A percentile compares a stretch with the other conserved stretches of the same genome.
Evolutionary conservation across 805 yeast species (phyloP).

Genomic region (Ogataea nonfermentans): DNA sequence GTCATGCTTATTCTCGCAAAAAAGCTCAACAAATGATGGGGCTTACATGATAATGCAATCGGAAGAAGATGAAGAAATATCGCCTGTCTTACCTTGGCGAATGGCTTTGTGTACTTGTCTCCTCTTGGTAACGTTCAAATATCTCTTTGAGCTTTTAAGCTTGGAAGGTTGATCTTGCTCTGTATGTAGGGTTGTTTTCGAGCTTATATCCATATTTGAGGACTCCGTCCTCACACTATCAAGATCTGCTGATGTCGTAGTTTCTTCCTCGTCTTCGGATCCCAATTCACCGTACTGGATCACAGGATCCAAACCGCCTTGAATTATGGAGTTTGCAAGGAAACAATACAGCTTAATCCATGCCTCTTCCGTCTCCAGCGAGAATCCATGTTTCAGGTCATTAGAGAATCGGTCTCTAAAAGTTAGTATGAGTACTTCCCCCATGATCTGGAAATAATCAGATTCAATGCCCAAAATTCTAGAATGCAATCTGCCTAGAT

Average conservation of each 20-base stretch:
- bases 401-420: constrained; percentile 57
- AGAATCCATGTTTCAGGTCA: constrained; percentile 39
- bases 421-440: constrained; percentile 66
- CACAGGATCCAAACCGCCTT: constrained; percentile 56
- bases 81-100: not conserved
- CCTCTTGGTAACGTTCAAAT: constrained; percentile 3
- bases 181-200: constrained; percentile 1
- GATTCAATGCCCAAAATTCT: constrained; percentile 73
- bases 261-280: constrained; percentile 1
- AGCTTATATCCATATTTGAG: not conserved
- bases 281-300: constrained; percentile 26
- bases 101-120: not conserved
- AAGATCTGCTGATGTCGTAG: constrained; percentile 1
- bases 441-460: constrained; percentile 67
- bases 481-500: constrained; percentile 72
- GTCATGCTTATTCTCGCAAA: not conserved
- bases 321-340: constrained; percentile 63
- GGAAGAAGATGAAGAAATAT: constrained; percentile 7
- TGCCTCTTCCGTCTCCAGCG: constrained; percentile 59
- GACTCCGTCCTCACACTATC: constrained; percentile 1
- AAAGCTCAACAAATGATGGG: not conserved
- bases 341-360: constrained; percentile 73
- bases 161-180: not conserved
- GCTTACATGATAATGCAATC: constrained; percentile 35
- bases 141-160: not conserved